phyloP scores from a whole-genome alignment of 129 eudicot species.

The Pulicaria dysenterica region DNA sequence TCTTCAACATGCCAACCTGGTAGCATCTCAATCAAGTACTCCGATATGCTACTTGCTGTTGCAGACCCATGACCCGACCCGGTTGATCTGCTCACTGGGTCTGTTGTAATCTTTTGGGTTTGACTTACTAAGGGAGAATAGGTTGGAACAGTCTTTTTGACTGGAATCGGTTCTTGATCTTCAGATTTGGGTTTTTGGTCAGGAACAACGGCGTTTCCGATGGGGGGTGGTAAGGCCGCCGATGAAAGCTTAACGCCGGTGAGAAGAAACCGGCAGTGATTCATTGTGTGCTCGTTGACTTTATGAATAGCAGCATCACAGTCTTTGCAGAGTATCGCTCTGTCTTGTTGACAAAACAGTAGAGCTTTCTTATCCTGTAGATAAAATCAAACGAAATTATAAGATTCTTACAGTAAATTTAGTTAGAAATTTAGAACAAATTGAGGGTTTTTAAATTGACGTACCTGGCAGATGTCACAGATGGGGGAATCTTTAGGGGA shows the following conservation, averaged over 20 bases:
- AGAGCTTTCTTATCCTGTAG: constrained; percentile 60
- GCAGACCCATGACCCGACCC: constrained; percentile 33
- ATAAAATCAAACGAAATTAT: not conserved
- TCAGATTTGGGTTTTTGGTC: constrained; percentile 11
- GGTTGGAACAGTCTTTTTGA: constrained; percentile 12
- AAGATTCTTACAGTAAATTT: not conserved
- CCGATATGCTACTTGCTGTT: constrained; percentile 66
- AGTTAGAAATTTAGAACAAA: not conserved
- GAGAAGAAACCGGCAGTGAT: constrained; percentile 57
- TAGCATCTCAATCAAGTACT: constrained; percentile 73
- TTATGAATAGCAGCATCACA: constrained; percentile 70
- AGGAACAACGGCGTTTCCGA: constrained; percentile 29
- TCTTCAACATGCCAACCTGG: constrained; percentile 97
- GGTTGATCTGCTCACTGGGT: not conserved
- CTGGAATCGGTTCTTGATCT: constrained; percentile 16
- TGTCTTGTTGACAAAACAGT: constrained; percentile 70
- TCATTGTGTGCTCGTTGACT: constrained; percentile 60
- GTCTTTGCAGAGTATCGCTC: constrained; percentile 64
- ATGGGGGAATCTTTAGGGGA: constrained; percentile 51
- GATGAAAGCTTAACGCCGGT: constrained; percentile 59
- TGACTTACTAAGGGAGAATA: not conserved
- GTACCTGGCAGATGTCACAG: constrained; percentile 63
- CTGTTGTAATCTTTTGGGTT: constrained; percentile 9
- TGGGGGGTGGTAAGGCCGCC: constrained; percentile 29
- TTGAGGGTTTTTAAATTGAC: not conserved